Conservation (phyloP, 176 grass and related monocot genomes). For the Carex parvula region DNA sequence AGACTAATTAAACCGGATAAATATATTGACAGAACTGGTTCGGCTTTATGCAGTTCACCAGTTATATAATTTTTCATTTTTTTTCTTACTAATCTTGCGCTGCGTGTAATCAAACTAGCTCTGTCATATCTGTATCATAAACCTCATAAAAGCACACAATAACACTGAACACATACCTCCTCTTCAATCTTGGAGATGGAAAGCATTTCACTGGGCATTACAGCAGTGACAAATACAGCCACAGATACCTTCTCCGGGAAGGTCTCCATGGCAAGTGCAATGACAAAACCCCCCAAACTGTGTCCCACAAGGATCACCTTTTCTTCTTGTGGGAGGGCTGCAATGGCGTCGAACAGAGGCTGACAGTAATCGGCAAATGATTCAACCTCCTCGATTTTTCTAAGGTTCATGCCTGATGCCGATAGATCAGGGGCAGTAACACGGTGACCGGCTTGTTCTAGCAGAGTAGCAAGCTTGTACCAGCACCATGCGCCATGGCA, state of each 20-base stretch:
- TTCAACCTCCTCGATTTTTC: constrained; percentile 41
- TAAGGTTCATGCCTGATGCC: constrained; percentile 55
- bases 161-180: not conserved
- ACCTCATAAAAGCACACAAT: not conserved
- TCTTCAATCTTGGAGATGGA: not conserved
- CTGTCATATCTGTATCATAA: not conserved
- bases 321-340: constrained; percentile 37
- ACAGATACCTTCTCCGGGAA: constrained; percentile 73
- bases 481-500: constrained; percentile 71
- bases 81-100: too few relatives aligned
- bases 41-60: too few relatives aligned
- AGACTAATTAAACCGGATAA: too few relatives aligned
- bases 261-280: constrained; percentile 60
- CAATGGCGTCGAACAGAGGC: constrained; percentile 56
- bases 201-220: constrained; percentile 45
- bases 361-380: constrained; percentile 64
- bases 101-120: too few relatives aligned
- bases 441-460: constrained; percentile 49
- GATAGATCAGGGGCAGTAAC: constrained; percentile 65
- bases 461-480: constrained; percentile 57
- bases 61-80: too few relatives aligned
- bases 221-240: constrained; percentile 62
- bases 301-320: constrained; percentile 67
- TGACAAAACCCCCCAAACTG: constrained; percentile 56
- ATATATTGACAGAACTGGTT: too few relatives aligned